Conservation (phyloP, 352 stramenopile genomes). For the Saprolegnia diclina region DNA sequence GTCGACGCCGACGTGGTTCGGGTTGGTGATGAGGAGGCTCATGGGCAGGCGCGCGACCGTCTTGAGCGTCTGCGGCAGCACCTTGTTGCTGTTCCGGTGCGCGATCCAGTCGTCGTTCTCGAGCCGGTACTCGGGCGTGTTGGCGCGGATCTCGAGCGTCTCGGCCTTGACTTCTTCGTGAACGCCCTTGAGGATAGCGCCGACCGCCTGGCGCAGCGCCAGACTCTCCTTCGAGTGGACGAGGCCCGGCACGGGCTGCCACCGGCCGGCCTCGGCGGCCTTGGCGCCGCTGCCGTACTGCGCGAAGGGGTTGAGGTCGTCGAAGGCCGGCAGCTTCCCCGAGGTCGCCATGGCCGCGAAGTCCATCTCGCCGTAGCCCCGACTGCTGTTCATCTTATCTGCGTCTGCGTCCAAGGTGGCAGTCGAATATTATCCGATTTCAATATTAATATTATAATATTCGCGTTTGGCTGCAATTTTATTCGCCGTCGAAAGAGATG, state of each 20-base stretch:
- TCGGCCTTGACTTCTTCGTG: constrained; percentile 74
- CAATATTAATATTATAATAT: too few relatives aligned
- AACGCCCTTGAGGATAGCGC: constrained; percentile 61
- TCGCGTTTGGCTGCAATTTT: too few relatives aligned
- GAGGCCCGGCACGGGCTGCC: constrained; percentile 67
- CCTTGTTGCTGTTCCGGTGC: constrained; percentile 47
- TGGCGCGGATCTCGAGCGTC: constrained; percentile 74
- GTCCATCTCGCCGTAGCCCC: neutral
- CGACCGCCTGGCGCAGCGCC: constrained; percentile 60
- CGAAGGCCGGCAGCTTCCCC: constrained; percentile 49
- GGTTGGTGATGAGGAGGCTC: constrained; percentile 62
- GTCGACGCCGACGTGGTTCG: constrained; percentile 37
- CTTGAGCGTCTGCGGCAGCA: constrained; percentile 76
- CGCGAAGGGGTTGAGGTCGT: constrained; percentile 66
- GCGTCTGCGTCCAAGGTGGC: neutral
- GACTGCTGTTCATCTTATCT: constrained; percentile 1
- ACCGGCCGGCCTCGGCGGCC: constrained; percentile 34
- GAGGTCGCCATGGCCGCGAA: neutral
- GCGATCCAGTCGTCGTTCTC: constrained; percentile 81
- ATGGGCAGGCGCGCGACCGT: constrained; percentile 67
- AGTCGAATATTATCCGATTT: too few relatives aligned
- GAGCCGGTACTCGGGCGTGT: constrained; percentile 83
- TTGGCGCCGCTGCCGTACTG: constrained; percentile 34
- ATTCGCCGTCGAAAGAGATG: too few relatives aligned
- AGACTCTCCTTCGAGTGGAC: constrained; percentile 79